Percentiles rank a stretch among this genome's conserved stretches.
phyloP scores from a whole-genome alignment of 2,329 filamentous ascomycete genomes.

The Hypoxylon sp. region DNA sequence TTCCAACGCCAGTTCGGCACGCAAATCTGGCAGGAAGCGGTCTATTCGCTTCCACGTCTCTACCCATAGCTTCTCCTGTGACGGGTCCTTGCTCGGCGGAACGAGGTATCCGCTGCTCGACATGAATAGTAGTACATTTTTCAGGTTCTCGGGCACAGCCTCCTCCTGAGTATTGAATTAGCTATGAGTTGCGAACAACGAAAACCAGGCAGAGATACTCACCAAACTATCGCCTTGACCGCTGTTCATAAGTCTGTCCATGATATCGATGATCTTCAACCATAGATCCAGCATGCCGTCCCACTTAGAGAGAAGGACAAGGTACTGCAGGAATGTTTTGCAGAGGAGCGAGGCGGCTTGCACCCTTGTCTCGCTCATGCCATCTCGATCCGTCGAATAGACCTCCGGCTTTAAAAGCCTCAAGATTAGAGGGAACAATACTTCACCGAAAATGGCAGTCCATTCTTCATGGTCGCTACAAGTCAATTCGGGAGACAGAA shows the following conservation, averaged over 20 bases:
- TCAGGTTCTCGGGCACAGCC: conserved; percentile 93
- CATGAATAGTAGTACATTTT: conserved; percentile 97
- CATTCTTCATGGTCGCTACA: conserved; percentile 90
- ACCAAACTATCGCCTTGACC: conserved; percentile 91
- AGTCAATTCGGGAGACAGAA: conserved; percentile 87
- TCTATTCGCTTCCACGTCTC: conserved; percentile 78
- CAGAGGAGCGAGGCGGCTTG: conserved; percentile 92
- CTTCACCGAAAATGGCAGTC: conserved; percentile 94
- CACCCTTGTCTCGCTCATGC: conserved; percentile 96
- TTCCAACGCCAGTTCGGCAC: conserved; percentile 70
- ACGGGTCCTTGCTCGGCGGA: conserved; percentile 72
- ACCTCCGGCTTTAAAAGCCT: conserved; percentile 93
- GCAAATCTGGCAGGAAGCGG: conserved; percentile 73
- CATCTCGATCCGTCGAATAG: conserved; percentile 88
- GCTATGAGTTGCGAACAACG: conserved; percentile 22
- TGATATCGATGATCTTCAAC: conserved; percentile 91
- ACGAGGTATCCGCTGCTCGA: conserved; percentile 88
- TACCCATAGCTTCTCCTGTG: conserved; percentile 70
- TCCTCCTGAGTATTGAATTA: conserved; percentile 75
- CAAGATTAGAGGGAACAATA: conserved; percentile 91
- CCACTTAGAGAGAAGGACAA: conserved; percentile 86
- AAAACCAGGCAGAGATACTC: conserved; percentile 58
- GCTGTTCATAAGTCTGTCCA: conserved; percentile 96
- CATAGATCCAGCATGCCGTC: conserved; percentile 92
- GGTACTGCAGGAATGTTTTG: conserved; percentile 95